phyloP scores from a whole-genome alignment of 2,329 filamentous ascomycete genomes.

The Fusarium miscanthi region DNA sequence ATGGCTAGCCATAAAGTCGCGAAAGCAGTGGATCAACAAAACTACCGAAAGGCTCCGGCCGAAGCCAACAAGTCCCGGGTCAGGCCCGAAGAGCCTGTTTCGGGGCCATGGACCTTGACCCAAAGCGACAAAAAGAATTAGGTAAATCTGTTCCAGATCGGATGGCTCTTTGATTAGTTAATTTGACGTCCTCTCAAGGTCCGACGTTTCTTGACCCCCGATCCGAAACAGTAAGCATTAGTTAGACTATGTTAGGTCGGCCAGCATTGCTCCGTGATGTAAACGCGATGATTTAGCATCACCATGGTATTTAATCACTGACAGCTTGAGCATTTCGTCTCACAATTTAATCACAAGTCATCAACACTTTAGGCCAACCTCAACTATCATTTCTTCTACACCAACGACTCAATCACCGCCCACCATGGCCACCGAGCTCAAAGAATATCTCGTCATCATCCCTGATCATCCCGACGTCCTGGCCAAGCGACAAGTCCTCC shows the following conservation, averaged over 20 bases:
- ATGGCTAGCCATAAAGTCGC: not conserved
- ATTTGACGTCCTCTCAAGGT: too few species aligned
- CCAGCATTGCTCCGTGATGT: not conserved
- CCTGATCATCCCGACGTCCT: not conserved
- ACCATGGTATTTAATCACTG: not conserved
- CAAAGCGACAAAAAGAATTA: not conserved
- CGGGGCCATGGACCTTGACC: not conserved
- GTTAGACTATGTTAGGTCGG: not conserved
- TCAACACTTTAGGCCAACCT: not conserved
- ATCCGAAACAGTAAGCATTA: not conserved
- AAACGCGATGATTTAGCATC: not conserved
- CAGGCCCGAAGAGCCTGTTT: not conserved
- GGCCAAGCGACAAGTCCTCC: not conserved
- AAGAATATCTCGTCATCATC: not conserved
- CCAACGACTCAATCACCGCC: too few species aligned
- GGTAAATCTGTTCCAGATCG: not conserved
- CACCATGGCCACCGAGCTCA: not conserved
- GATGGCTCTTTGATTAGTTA: accelerated
- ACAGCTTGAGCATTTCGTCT: too few species aligned
- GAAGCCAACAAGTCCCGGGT: not conserved
- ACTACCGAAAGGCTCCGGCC: not conserved
- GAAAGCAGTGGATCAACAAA: not conserved
- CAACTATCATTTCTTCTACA: too few species aligned
- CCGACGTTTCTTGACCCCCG: not conserved
- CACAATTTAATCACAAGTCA: not conserved